Evolutionary conservation across 139 green algal species (phyloP).

Genomic region (Pseudopediastrum boryanum): DNA sequence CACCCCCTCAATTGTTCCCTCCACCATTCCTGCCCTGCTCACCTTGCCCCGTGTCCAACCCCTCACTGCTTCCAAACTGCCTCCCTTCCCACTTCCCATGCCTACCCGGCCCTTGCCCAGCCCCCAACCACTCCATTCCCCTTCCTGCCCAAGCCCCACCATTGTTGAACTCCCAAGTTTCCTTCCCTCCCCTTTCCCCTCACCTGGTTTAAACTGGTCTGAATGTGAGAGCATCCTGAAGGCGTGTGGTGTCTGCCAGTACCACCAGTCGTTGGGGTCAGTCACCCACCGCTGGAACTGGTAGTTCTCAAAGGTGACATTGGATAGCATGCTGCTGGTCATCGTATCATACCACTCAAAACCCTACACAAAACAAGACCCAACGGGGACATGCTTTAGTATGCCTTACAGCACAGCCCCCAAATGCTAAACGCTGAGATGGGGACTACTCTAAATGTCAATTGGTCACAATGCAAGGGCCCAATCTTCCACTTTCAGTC

Average conservation of each 20-base stretch:
- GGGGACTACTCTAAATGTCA: too few species aligned
- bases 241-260: constrained; percentile 8
- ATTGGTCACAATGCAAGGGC: too few species aligned
- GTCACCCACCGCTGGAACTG: constrained; percentile 1
- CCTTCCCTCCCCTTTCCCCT: not conserved
- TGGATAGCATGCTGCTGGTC: constrained; percentile 12
- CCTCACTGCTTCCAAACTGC: not conserved
- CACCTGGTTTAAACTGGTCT: constrained; percentile 30
- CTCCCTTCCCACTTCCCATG: not conserved
- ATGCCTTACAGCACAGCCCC: too few species aligned
- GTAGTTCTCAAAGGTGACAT: constrained; percentile 32
- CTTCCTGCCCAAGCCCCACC: too few species aligned
- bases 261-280: constrained; percentile 26
- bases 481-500: too few species aligned
- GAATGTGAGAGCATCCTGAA: constrained; percentile 35
- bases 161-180: too few species aligned
- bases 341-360: constrained; percentile 33
- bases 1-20: too few species aligned
- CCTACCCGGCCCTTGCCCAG: too few species aligned
- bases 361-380: constrained; percentile 2
- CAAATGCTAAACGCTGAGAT: too few species aligned
- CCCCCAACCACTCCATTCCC: not conserved
- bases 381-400: too few species aligned
- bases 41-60: not conserved
- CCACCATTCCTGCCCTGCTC: too few species aligned